Evolutionary conservation across 345 rosid genomes (phyloP).

Genomic region (Salix dunnii): DNA sequence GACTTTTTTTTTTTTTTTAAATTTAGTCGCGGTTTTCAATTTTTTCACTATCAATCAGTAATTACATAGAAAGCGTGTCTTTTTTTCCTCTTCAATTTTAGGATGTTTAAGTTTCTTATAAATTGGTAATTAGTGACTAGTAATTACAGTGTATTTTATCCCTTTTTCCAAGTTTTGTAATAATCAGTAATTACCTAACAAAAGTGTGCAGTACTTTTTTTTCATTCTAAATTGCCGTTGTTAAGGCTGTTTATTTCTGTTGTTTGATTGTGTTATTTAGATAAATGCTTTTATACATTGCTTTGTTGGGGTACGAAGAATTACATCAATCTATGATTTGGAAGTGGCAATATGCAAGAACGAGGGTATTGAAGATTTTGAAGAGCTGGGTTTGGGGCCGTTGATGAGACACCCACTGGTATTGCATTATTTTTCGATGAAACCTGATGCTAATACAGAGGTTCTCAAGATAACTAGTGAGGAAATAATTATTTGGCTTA

Average conservation of each 20-base stretch:
- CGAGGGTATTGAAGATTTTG: constrained; percentile 62
- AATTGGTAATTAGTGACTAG: too few species aligned
- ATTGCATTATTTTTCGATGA: constrained; percentile 55
- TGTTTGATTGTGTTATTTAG: constrained; percentile 33
- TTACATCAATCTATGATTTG: constrained; percentile 74
- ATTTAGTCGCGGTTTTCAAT: too few species aligned
- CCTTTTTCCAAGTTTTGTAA: too few species aligned
- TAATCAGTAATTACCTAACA: background rate
- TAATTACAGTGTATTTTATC: too few species aligned
- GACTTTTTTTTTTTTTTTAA: background rate
- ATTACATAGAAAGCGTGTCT: too few species aligned
- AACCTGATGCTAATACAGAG: constrained; percentile 28
- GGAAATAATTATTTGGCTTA: constrained; percentile 53
- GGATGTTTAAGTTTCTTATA: background rate
- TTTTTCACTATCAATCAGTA: too few species aligned
- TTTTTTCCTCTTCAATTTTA: too few species aligned
- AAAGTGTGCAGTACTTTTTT: too few species aligned
- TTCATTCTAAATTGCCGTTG: too few species aligned
- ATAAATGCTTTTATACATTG: constrained; percentile 86
- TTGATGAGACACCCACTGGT: constrained; percentile 63
- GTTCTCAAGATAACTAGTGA: constrained; percentile 59
- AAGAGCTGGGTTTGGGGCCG: constrained; percentile 74
- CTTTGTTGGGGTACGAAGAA: constrained; percentile 61
- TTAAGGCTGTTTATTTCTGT: background rate
- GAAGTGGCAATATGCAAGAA: constrained; percentile 61